Conservation (phyloP, 768 basidiomycete species). For the Pleurotus djamor region DNA sequence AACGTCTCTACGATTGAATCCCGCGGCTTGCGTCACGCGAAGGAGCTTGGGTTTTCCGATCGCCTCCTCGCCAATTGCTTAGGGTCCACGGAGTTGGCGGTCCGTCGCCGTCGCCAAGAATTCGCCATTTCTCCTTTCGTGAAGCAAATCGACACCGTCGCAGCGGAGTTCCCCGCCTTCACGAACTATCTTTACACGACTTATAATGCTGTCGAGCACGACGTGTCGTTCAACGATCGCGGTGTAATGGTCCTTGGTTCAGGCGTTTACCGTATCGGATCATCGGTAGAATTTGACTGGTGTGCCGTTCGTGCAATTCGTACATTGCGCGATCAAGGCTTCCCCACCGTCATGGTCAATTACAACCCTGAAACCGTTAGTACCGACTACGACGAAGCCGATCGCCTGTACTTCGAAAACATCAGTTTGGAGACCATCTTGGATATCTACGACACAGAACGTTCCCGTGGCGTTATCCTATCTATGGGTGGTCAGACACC, state of each 20-base stretch:
- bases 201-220: slow-evolving; percentile 96
- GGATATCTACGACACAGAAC: slow-evolving; percentile 94
- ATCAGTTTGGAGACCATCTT: slow-evolving; percentile 95
- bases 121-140: slow-evolving; percentile 82
- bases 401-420: slow-evolving; percentile 98
- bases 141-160: slow-evolving; percentile 99
- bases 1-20: slow-evolving; percentile 63
- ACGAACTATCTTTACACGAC: slow-evolving; percentile 99
- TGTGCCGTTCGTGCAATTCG: slow-evolving; percentile 97
- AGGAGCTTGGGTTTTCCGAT: slow-evolving; percentile 97
- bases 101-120: slow-evolving; percentile 89
- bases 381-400: slow-evolving; percentile 98
- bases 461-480: slow-evolving; percentile 86
- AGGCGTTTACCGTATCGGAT: slow-evolving; percentile 98
- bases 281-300: slow-evolving; percentile 99
- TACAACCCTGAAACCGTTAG: slow-evolving; percentile 99
- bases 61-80: slow-evolving; percentile 82
- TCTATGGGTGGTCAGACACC: slow-evolving; percentile 99
- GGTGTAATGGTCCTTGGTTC: slow-evolving; percentile 98
- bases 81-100: slow-evolving; percentile 89
- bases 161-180: slow-evolving; percentile 97
- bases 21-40: slow-evolving; percentile 72
- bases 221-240: slow-evolving; percentile 83
- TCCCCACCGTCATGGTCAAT: slow-evolving; percentile 98
- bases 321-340: slow-evolving; percentile 91